Evolutionary conservation across 1,139 yeast genomes (phyloP), one percentile per base, ranked within the genome.

Genomic region (Kodamaea sp.): DNA sequence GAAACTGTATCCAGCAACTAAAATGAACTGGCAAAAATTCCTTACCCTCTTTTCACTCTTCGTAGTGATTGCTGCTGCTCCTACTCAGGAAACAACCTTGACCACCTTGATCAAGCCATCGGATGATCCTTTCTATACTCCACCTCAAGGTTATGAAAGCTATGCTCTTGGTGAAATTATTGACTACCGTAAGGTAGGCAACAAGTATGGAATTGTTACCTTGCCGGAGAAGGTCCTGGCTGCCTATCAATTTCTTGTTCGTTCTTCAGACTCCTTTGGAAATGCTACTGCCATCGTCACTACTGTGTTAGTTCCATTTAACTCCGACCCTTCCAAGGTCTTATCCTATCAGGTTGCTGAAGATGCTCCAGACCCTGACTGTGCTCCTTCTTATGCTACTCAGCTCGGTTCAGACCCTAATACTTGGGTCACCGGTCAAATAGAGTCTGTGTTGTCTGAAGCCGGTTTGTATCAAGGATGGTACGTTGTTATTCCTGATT

Each of bases 311-410:
- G 55, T 50, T 37, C 67, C 70, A 2, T 48, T 43, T 29, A 52
- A 59, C 34, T 59, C 61, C 5, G 57, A 63, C 37, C 44, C 55
- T 10, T 41, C 43, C 2, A 55, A 53, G 35, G 30, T 66, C 11
- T 42, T 66, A 5, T 53, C 65, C 10, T 62, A 60, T 40, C 67
- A 62, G 35, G 42, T 55, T 10, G 63, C 65, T 28, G 53, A 61
- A 41, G 69, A 66, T 44, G 43, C 66, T 9, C 45, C 65, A 3
- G 34, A 36, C 23, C 18, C 38, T 2, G 38, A 58, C 35, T 66
- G 70, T 48, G 48, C 66, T 4, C 61, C 66, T 1, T 62, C 69
- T 0, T 62, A 58, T 41, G 50, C 57, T 1, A 44, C 57, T 16
- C 39, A 40, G 27, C 39, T 38, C 12, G 59, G 59, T 10, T 55